Conservation (phyloP, 768 basidiomycete genomes). For the Tulasnella sp. region DNA sequence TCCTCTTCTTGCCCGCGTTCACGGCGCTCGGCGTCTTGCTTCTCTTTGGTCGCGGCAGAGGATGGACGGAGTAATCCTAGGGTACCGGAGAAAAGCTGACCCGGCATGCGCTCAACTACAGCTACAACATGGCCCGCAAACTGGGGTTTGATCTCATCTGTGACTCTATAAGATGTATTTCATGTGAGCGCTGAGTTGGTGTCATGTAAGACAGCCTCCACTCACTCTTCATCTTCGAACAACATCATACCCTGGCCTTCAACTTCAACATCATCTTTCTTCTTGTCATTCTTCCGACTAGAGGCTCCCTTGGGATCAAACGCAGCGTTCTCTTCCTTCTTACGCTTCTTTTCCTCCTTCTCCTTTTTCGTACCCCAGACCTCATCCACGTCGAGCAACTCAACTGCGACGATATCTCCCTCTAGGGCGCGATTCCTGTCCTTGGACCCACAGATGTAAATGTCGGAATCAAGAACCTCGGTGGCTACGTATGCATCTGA, state of each 20-base stretch:
- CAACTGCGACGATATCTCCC: constrained; percentile 96
- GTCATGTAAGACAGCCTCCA: constrained; percentile 15
- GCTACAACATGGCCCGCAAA: constrained; percentile 99
- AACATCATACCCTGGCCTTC: constrained; percentile 96
- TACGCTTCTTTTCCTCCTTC: constrained; percentile 99
- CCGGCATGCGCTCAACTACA: constrained; percentile 99
- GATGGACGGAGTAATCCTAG: constrained; percentile 91
- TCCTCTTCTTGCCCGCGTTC: constrained; percentile 90
- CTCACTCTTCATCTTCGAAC: constrained; percentile 93
- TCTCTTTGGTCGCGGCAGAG: constrained; percentile 95
- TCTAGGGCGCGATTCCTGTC: constrained; percentile 97
- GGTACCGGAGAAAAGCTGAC: constrained; percentile 95
- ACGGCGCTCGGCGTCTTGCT: constrained; percentile 93
- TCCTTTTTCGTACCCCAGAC: constrained; percentile 99
- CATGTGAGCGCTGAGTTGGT: too few relatives aligned
- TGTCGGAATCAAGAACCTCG: constrained; percentile 95
- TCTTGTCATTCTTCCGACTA: constrained; percentile 93
- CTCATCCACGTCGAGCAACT: constrained; percentile 94
- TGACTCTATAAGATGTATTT: constrained; percentile 49
- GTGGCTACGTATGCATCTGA: constrained; percentile 98
- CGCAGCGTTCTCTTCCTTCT: constrained; percentile 97
- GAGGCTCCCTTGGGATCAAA: constrained; percentile 70
- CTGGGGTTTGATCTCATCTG: constrained; percentile 95
- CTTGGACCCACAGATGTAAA: constrained; percentile 97
- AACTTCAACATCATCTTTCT: constrained; percentile 99